Evolutionary conservation across 805 yeast genomes (phyloP).

Genomic region (Sugiyamaella lignohabitans): DNA sequence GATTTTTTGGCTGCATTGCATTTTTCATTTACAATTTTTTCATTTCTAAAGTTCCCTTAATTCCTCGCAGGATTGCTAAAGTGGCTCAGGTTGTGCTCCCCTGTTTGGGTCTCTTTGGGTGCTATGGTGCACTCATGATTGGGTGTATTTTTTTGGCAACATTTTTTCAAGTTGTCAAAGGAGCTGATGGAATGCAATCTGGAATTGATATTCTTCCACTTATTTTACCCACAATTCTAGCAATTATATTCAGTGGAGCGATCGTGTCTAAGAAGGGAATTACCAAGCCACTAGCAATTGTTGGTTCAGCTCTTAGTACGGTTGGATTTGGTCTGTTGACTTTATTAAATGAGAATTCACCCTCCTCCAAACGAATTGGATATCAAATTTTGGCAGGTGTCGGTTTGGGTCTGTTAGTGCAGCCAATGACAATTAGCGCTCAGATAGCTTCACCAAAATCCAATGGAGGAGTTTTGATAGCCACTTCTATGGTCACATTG

Average conservation of each 20-base stretch:
- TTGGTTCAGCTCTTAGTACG: conserved; percentile 34
- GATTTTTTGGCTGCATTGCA: conserved; percentile 35
- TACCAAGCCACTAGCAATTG: conserved; percentile 38
- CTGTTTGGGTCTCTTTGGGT: neutral
- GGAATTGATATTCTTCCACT: conserved; percentile 40
- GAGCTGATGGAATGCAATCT: conserved; percentile 34
- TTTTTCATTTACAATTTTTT: conserved; percentile 37
- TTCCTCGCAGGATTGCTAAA: neutral
- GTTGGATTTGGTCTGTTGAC: conserved; percentile 42
- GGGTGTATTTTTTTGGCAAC: conserved; percentile 43
- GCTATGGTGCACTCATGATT: conserved; percentile 35
- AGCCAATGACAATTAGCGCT: conserved; percentile 38
- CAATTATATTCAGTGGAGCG: conserved; percentile 40
- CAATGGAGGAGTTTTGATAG: conserved; percentile 44
- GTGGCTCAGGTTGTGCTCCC: neutral
- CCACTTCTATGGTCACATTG: conserved; percentile 42
- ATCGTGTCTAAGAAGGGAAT: conserved; percentile 38
- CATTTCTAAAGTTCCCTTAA: neutral
- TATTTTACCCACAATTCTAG: conserved; percentile 38
- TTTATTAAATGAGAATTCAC: conserved; percentile 37
- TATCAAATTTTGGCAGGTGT: conserved; percentile 42
- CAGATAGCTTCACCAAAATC: conserved; percentile 48
- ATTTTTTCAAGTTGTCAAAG: conserved; percentile 42
- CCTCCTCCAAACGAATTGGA: conserved; percentile 37
- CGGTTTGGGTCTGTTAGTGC: conserved; percentile 41